Evolutionary conservation across 106 monocot species (phyloP).

Genomic region (Amphibolis antarctica): DNA sequence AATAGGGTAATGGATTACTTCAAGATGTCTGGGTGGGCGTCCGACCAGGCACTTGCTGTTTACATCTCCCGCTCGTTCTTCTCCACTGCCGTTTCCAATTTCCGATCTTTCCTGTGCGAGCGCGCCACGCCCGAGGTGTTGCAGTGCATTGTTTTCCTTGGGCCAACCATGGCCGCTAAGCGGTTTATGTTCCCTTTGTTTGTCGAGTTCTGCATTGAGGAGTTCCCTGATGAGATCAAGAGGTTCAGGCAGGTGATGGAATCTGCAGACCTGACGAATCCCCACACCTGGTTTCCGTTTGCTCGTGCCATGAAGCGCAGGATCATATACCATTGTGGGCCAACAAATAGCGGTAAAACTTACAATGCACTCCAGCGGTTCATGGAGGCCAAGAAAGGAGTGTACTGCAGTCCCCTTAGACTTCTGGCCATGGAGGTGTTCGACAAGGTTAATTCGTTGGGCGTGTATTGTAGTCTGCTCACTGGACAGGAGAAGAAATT

Average conservation of each 20-base stretch:
- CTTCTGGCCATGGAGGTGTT: conserved; percentile 98
- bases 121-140: conserved; percentile 18
- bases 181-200: conserved; percentile 70
- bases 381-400: conserved; percentile 58
- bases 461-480: conserved; percentile 78
- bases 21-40: conserved; percentile 52
- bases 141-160: conserved; percentile 21
- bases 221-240: conserved; percentile 41
- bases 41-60: conserved; percentile 72
- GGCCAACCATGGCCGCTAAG: conserved; percentile 27
- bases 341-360: conserved; percentile 97
- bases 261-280: conserved; percentile 72
- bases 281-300: conserved; percentile 94
- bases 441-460: conserved; percentile 74
- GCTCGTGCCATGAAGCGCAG: conserved; percentile 85
- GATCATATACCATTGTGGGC: conserved; percentile 92
- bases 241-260: conserved; percentile 30
- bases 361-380: conserved; percentile 76
- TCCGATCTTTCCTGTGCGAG: conserved; percentile 43
- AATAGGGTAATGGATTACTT: conserved; percentile 36
- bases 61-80: conserved; percentile 76
- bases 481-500: conserved; percentile 89
- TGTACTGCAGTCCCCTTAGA: conserved; percentile 85
- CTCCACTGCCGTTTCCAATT: conserved; percentile 42
- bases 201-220: conserved; percentile 54